These are phyloP conservation scores for Periconia digitata DNA, from an alignment of 2,329 filamentous ascomycete genomes.

Conservation along the genomic window DNA sequence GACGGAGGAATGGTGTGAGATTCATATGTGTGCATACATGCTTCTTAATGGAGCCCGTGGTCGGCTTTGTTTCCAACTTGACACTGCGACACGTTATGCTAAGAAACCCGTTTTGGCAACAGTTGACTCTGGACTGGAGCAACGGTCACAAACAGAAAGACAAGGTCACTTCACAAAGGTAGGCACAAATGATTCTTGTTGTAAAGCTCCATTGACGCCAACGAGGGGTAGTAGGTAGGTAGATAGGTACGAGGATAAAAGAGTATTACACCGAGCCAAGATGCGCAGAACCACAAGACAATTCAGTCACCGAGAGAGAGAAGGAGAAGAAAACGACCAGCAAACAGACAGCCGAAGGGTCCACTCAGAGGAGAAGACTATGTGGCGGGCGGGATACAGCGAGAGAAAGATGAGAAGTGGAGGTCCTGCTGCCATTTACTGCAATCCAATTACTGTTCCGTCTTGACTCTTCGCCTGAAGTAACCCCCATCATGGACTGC, in stretches of 20 bases:
- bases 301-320: constrained; percentile 14
- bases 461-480: constrained; percentile 31
- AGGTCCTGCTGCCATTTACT: not conserved
- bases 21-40: no score
- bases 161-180: not conserved
- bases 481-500: constrained; percentile 40
- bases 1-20: no score
- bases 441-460: constrained; percentile 15
- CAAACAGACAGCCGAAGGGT: constrained; percentile 12
- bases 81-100: no score
- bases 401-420: constrained; percentile 2
- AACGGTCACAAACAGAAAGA: not conserved
- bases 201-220: constrained; percentile 17
- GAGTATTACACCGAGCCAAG: constrained; percentile 26
- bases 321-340: constrained; percentile 10
- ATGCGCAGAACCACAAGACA: constrained; percentile 20
- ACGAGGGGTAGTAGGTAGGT: constrained; percentile 9
- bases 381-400: constrained; percentile 7
- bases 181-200: not conserved
- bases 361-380: constrained; percentile 12
- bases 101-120: no score
- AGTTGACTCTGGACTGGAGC: not conserved
- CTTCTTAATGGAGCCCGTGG: no score
- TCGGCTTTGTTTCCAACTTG: no score
- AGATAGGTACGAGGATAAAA: constrained; percentile 14